A percentile compares a stretch with the other conserved stretches of the same genome.
phyloP scores from a whole-genome alignment of 73 alveolate genomes.

The Paramecium bursaria region DNA sequence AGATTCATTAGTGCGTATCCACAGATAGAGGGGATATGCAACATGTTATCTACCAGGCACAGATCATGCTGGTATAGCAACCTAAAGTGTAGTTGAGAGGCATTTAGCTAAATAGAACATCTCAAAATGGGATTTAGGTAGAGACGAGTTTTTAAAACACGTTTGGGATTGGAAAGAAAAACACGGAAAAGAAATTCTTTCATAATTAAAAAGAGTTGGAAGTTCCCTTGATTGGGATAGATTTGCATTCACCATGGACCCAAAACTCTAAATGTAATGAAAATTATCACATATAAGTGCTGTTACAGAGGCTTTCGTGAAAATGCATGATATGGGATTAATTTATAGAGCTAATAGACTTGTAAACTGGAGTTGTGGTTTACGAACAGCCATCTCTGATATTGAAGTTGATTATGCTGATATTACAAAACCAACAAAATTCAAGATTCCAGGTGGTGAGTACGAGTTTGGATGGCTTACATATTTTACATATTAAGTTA shows the following conservation, averaged over 20 bases:
- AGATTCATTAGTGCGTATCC: constrained; percentile 87
- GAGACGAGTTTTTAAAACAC: constrained; percentile 90
- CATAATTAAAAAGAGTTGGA: constrained; percentile 91
- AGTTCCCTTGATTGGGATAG: constrained; percentile 95
- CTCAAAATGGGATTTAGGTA: constrained; percentile 89
- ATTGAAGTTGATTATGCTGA: constrained; percentile 94
- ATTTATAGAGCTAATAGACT: constrained; percentile 96
- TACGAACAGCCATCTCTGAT: constrained; percentile 98
- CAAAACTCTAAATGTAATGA: constrained; percentile 34
- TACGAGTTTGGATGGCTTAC: constrained; percentile 94
- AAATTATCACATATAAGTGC: constrained; percentile 73
- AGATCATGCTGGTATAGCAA: constrained; percentile 98
- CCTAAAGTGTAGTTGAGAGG: constrained; percentile 95
- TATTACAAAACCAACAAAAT: constrained; percentile 77
- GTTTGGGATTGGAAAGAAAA: constrained; percentile 98
- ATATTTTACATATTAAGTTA: constrained; percentile 91
- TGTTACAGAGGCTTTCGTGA: constrained; percentile 94
- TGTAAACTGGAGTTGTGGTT: constrained; percentile 98
- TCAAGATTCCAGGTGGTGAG: constrained; percentile 92
- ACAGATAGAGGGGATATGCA: constrained; percentile 92
- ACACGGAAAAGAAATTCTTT: constrained; percentile 89
- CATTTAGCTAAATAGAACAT: constrained; percentile 86
- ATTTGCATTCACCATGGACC: constrained; percentile 94
- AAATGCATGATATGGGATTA: constrained; percentile 94
- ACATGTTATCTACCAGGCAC: constrained; percentile 96